Percentiles rank a stretch among this genome's conserved stretches.
Conservation (phyloP, 345 rosid species). For the Raphanus raphanistrum region DNA sequence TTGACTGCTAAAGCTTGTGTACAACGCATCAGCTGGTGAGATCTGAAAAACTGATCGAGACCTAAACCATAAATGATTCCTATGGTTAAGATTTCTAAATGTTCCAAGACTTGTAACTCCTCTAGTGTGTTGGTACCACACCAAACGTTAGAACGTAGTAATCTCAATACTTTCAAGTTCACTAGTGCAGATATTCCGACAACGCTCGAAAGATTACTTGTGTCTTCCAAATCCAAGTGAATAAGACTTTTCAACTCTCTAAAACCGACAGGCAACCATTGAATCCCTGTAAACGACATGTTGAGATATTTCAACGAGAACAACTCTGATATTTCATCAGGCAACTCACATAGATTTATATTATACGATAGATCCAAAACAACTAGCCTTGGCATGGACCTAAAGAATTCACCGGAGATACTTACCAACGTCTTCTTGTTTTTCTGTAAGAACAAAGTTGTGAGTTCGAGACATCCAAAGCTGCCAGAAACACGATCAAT, state of each 20-base stretch:
- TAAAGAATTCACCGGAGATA: neutral
- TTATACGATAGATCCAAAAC: neutral
- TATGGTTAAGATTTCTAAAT: neutral
- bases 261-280: too few relatives aligned
- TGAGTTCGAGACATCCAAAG: neutral
- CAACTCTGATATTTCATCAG: neutral
- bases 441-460: neutral
- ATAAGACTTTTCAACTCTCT: too few relatives aligned
- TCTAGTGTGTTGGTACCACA: neutral
- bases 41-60: neutral
- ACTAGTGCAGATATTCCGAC: neutral
- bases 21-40: neutral
- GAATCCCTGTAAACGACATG: neutral
- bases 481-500: neutral
- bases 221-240: constrained; percentile 5
- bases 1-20: neutral
- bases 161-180: constrained; percentile 6
- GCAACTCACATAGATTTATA: neutral
- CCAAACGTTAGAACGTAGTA: neutral
- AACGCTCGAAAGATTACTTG: neutral
- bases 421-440: neutral
- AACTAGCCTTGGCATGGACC: neutral
- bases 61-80: neutral
- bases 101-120: constrained; percentile 11
- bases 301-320: neutral